Evolutionary conservation across 2,329 filamentous ascomycete genomes (phyloP).

Genomic region (Cercospora nicotianae): DNA sequence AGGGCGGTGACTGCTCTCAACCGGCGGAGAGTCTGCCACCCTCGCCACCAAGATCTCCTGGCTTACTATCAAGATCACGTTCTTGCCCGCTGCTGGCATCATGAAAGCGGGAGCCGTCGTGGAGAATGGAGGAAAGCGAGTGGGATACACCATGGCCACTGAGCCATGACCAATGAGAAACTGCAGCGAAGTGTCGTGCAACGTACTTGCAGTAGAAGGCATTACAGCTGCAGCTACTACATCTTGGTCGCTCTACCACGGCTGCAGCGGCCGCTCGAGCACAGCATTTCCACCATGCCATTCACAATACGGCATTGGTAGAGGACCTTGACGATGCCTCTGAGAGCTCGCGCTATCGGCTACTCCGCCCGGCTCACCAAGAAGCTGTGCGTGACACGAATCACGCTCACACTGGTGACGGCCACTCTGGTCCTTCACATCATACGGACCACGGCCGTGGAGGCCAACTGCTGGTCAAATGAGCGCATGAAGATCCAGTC

Average conservation of each 20-base stretch:
- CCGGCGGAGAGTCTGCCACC: neutral
- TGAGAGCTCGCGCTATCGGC: neutral
- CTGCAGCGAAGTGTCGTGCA: neutral
- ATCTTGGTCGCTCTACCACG: neutral
- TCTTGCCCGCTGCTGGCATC: conserved; percentile 3
- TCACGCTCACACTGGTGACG: neutral
- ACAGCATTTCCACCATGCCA: neutral
- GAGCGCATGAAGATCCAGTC: neutral
- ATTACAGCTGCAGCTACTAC: neutral
- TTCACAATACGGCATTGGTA: neutral
- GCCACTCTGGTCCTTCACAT: neutral
- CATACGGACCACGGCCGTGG: neutral
- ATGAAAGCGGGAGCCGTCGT: neutral
- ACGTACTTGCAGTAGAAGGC: neutral
- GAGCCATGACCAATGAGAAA: neutral
- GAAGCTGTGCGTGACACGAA: neutral
- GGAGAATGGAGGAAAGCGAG: neutral
- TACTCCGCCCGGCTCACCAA: neutral
- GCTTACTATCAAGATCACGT: neutral
- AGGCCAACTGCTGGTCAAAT: neutral
- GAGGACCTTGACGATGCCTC: neutral
- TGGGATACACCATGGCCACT: neutral
- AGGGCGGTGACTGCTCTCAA: neutral
- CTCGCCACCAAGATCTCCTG: conserved; percentile 1
- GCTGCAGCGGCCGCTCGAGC: neutral